A percentile compares a stretch with the other conserved stretches of the same genome.
These are phyloP conservation scores for Voacanga thouarsii DNA, from an alignment of 257 asterid genomes.

Conservation along the genomic window DNA sequence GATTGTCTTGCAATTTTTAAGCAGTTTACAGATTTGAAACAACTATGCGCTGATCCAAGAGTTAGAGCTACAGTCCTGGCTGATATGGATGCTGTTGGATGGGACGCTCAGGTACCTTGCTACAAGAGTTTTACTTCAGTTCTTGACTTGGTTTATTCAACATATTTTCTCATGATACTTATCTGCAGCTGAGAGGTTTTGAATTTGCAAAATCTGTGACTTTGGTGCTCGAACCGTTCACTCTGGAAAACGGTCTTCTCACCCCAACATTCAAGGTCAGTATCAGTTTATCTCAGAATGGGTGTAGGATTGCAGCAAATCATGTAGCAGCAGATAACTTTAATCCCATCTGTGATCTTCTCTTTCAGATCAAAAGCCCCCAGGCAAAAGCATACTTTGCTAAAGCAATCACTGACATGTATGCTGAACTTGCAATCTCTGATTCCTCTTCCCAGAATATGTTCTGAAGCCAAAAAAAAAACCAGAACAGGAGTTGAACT, in stretches of 20 bases:
- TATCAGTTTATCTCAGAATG: not conserved
- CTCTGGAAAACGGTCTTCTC: slow-evolving; percentile 62
- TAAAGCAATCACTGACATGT: slow-evolving; percentile 57
- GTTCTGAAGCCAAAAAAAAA: slow-evolving; percentile 14
- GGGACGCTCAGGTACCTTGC: slow-evolving; percentile 59
- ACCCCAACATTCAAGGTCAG: slow-evolving; percentile 79
- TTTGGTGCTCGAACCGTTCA: slow-evolving; percentile 60
- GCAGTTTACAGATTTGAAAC: slow-evolving; percentile 48
- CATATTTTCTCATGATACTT: not conserved
- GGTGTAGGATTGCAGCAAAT: not conserved
- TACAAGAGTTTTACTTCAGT: not conserved
- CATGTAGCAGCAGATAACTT: not conserved
- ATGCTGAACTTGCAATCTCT: slow-evolving; percentile 43
- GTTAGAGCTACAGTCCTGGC: slow-evolving; percentile 57
- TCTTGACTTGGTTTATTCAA: not conserved
- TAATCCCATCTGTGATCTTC: not conserved
- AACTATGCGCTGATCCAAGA: slow-evolving; percentile 51
- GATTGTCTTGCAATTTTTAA: slow-evolving; percentile 11
- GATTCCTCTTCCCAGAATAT: slow-evolving; percentile 38
- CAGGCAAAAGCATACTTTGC: slow-evolving; percentile 68
- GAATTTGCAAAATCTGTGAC: slow-evolving; percentile 70
- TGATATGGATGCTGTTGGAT: slow-evolving; percentile 63
- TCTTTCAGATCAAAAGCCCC: slow-evolving; percentile 65
- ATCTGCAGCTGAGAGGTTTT: slow-evolving; percentile 71
- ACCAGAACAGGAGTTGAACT: not conserved